Conservation (phyloP, 2,329 filamentous ascomycete species). For the Phoma sp. region DNA sequence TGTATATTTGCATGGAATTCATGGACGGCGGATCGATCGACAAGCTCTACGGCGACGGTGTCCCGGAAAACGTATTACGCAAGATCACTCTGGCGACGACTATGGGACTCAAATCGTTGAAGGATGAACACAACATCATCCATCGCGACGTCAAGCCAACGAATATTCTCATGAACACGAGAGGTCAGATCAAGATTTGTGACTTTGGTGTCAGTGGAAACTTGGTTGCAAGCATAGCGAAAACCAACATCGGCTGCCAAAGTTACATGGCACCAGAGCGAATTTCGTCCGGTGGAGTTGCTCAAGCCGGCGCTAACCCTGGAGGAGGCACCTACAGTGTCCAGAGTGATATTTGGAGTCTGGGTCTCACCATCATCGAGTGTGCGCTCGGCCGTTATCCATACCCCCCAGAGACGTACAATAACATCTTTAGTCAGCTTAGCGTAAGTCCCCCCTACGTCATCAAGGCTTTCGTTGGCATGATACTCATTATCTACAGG, state of each 20-base stretch:
- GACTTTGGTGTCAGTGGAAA: slow-evolving; percentile 98
- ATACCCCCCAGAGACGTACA: slow-evolving; percentile 95
- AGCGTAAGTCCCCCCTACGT: slow-evolving; percentile 68
- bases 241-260: slow-evolving; percentile 98
- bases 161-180: slow-evolving; percentile 92
- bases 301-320: slow-evolving; percentile 70
- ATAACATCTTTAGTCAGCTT: slow-evolving; percentile 97
- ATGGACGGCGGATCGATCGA: slow-evolving; percentile 99
- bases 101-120: slow-evolving; percentile 88
- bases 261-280: slow-evolving; percentile 99
- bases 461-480: background rate
- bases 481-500: slow-evolving; percentile 59
- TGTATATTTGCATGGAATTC: slow-evolving; percentile 99
- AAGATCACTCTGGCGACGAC: slow-evolving; percentile 92
- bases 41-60: slow-evolving; percentile 88
- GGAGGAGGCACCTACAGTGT: slow-evolving; percentile 91
- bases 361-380: slow-evolving; percentile 93
- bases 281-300: slow-evolving; percentile 84
- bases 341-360: slow-evolving; percentile 96
- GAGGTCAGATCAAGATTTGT: slow-evolving; percentile 95
- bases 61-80: slow-evolving; percentile 84
- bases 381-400: slow-evolving; percentile 94
- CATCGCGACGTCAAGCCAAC: slow-evolving; percentile 98
- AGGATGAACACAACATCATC: slow-evolving; percentile 99
- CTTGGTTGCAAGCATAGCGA: slow-evolving; percentile 94